Evolutionary conservation across 176 grass and related monocot genomes (phyloP).

Genomic region (Musa schizocarpa): DNA sequence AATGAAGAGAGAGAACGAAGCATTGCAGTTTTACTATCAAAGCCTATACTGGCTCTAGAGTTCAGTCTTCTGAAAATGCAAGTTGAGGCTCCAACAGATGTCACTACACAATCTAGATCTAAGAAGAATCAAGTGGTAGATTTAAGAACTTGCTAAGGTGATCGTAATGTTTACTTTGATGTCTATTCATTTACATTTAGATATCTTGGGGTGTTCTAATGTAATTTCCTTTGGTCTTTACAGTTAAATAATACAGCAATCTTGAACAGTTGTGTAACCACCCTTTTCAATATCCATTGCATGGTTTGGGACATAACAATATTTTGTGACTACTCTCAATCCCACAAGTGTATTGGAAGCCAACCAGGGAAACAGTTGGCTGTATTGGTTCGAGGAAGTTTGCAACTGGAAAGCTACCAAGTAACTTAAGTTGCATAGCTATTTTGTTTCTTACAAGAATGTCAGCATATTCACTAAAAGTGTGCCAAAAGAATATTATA

Average conservation of each 20-base stretch:
- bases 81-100: slow-evolving; percentile 49
- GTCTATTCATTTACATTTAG: neutral
- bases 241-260: neutral
- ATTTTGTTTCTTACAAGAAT: no score
- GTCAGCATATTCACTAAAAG: no score
- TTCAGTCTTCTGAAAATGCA: slow-evolving; percentile 74
- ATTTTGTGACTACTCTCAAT: no score
- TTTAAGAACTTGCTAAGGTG: slow-evolving; percentile 20
- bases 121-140: slow-evolving; percentile 44
- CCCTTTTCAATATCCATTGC: no score
- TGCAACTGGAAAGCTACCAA: no score
- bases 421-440: no score
- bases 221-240: neutral
- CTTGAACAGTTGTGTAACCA: no score
- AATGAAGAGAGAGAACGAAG: slow-evolving; percentile 34
- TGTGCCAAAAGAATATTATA: no score
- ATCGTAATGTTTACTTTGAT: neutral
- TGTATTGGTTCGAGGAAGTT: no score
- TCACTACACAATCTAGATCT: slow-evolving; percentile 20
- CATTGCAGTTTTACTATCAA: slow-evolving; percentile 61
- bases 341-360: no score
- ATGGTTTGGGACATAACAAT: no score
- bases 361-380: no score
- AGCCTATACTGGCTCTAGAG: slow-evolving; percentile 69
- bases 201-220: neutral